These are phyloP conservation scores for Rhizophagus prolifer DNA, from an alignment of 192 early-diverging fungal genomes.

Conservation along the genomic window DNA sequence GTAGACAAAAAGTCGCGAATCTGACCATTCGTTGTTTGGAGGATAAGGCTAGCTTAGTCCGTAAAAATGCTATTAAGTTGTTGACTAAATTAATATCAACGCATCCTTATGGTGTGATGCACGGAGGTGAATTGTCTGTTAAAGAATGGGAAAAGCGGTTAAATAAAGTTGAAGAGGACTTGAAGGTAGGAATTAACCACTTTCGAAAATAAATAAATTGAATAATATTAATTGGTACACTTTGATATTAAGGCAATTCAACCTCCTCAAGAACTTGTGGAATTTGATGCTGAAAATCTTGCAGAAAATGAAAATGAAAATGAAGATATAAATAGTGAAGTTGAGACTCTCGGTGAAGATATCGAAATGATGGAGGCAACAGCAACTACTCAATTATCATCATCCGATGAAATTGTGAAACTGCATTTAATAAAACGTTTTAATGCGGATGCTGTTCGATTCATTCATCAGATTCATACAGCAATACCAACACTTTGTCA, in stretches of 20 bases:
- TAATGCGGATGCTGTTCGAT: slow-evolving; percentile 86
- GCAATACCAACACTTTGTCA: slow-evolving; percentile 76
- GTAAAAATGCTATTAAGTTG: slow-evolving; percentile 88
- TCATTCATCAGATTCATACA: slow-evolving; percentile 78
- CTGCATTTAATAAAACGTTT: slow-evolving; percentile 62
- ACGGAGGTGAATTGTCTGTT: slow-evolving; percentile 77
- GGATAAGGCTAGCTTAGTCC: slow-evolving; percentile 88
- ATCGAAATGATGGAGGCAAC: slow-evolving; percentile 32
- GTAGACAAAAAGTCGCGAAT: slow-evolving; percentile 65
- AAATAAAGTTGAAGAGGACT: slow-evolving; percentile 62
- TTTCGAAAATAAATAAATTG: not conserved
- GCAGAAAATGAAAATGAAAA: slow-evolving; percentile 9
- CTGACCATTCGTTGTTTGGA: slow-evolving; percentile 77
- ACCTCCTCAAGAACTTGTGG: slow-evolving; percentile 33
- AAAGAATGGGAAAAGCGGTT: slow-evolving; percentile 69
- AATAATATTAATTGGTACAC: too few relatives aligned
- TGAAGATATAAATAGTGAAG: slow-evolving; percentile 32
- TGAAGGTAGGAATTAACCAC: slow-evolving; percentile 49
- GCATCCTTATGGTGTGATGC: slow-evolving; percentile 80
- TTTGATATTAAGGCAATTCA: slow-evolving; percentile 34
- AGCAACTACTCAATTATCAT: slow-evolving; percentile 33
- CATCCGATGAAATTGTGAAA: slow-evolving; percentile 51
- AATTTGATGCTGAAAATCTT: slow-evolving; percentile 1
- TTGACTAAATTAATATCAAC: slow-evolving; percentile 79
- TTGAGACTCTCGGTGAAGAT: slow-evolving; percentile 37